Evolutionary conservation across 2,329 filamentous ascomycete genomes (phyloP).

Genomic region (Aspergillus floridensis): DNA sequence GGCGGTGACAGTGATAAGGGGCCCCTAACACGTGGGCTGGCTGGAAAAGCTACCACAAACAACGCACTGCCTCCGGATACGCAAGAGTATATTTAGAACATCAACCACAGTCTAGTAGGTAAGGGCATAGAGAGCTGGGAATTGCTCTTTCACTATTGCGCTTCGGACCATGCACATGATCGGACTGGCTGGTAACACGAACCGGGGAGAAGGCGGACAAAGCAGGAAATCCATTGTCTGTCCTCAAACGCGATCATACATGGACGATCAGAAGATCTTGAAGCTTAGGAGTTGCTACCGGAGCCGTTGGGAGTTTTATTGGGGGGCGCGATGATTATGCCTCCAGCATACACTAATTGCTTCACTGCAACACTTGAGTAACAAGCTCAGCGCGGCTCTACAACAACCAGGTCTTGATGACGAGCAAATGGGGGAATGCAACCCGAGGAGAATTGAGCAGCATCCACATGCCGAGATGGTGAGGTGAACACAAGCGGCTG

Average conservation of each 20-base stretch:
- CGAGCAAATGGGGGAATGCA: slow-evolving; percentile 3
- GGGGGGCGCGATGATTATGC: slow-evolving; percentile 3
- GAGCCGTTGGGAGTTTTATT: neutral
- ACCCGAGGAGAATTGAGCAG: neutral
- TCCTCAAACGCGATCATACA: neutral
- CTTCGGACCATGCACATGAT: neutral
- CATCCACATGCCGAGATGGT: neutral
- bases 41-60: neutral
- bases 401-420: neutral
- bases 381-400: neutral
- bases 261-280: neutral
- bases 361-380: neutral
- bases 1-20: slow-evolving; percentile 20
- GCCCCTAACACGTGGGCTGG: neutral
- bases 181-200: neutral
- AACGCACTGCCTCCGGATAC: slow-evolving; percentile 39
- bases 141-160: neutral
- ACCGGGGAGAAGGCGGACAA: neutral
- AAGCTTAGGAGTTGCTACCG: neutral
- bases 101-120: neutral
- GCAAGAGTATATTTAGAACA: slow-evolving; percentile 13
- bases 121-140: neutral
- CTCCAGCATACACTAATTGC: neutral
- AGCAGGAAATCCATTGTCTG: neutral
- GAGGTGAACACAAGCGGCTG: neutral